Percentiles rank a stretch among this genome's conserved stretches.
Evolutionary conservation across 306 rosid genomes (phyloP).

Genomic region (Glycine latifolia): DNA sequence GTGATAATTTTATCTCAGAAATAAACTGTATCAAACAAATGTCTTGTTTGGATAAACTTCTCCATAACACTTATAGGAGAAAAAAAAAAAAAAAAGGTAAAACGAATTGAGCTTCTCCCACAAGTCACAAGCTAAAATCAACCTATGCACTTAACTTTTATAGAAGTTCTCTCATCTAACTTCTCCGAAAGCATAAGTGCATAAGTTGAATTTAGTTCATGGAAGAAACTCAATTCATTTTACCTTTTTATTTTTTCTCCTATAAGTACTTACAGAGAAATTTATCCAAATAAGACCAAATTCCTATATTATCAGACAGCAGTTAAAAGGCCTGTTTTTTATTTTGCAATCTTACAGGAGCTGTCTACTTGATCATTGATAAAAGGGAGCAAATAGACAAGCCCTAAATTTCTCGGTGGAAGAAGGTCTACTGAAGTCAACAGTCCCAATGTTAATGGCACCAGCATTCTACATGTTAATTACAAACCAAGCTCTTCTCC

Average conservation of each 20-base stretch:
- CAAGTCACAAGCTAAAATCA: background rate
- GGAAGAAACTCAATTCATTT: background rate
- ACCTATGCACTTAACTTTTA: background rate
- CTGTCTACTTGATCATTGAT: slow-evolving; percentile 4
- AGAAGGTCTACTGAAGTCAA: slow-evolving; percentile 38
- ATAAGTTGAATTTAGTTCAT: background rate
- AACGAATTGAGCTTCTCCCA: background rate
- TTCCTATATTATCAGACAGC: background rate
- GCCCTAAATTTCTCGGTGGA: slow-evolving; percentile 2
- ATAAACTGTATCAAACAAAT: background rate
- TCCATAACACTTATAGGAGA: background rate
- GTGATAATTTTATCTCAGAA: background rate
- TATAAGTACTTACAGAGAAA: background rate
- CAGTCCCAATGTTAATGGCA: slow-evolving; percentile 9
- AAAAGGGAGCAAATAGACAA: background rate
- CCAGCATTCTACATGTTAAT: slow-evolving; percentile 7
- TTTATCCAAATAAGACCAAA: background rate
- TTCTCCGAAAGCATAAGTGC: background rate
- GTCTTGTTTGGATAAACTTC: background rate
- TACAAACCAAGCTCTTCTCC: background rate
- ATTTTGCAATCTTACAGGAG: slow-evolving; percentile 30
- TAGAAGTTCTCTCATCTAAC: background rate
- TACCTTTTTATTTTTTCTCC: background rate
- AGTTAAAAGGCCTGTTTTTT: slow-evolving; percentile 12
- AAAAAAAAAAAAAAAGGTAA: background rate